Percentiles rank a stretch among this genome's conserved stretches.
These are phyloP conservation scores for Reticulomyxa filosa DNA, from an alignment of 78 protist species.

Conservation along the genomic window DNA sequence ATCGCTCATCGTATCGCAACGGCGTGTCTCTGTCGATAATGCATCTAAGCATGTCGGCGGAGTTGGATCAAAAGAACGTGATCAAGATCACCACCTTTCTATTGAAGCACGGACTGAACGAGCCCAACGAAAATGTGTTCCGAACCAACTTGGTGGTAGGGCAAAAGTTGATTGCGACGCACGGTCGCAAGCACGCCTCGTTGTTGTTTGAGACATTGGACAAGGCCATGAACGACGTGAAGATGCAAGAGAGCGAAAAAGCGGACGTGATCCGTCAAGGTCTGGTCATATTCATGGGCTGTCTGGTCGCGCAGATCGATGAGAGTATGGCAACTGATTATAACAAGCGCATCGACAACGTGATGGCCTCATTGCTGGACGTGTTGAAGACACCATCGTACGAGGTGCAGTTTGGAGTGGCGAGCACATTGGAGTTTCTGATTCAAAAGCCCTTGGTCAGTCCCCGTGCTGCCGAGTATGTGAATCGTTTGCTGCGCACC, in stretches of 20 bases:
- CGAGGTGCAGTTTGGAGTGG: conserved; percentile 34
- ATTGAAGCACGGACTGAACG: not conserved
- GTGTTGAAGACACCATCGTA: conserved; percentile 37
- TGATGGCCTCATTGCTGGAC: not conserved
- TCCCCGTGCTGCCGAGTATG: not conserved
- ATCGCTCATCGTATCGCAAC: no score
- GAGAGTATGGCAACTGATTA: no score
- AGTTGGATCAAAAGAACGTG: not conserved
- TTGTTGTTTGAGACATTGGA: no score
- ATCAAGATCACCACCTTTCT: not conserved
- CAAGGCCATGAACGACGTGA: no score
- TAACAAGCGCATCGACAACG: not conserved
- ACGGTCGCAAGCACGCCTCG: no score
- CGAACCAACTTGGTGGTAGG: not conserved
- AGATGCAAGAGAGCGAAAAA: not conserved
- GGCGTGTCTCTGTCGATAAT: no score
- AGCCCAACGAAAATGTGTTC: not conserved
- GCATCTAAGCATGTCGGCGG: no score
- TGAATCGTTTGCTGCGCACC: not conserved
- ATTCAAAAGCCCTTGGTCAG: not conserved
- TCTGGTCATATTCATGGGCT: not conserved
- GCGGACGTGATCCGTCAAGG: not conserved
- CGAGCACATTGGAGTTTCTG: conserved; percentile 24
- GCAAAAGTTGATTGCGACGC: not conserved
- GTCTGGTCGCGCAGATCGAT: not conserved